These are phyloP conservation scores for Brassica juncea DNA, from an alignment of 345 rosid genomes.

Conservation along the genomic window DNA sequence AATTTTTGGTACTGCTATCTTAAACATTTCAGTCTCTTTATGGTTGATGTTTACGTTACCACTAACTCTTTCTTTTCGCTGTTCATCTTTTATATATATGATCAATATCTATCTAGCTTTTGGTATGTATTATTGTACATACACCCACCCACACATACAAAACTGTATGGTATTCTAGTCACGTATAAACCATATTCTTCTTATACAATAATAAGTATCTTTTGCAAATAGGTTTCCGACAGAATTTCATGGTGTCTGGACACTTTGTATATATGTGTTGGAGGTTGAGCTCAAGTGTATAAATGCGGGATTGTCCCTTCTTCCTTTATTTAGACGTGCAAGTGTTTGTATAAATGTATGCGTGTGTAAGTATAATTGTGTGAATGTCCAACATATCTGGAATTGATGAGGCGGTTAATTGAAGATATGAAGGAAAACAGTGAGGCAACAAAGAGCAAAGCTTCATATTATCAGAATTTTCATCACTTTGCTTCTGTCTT, in stretches of 20 bases:
- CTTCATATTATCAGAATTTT: constrained; percentile 60
- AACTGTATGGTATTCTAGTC: constrained; percentile 17
- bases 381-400: constrained; percentile 24
- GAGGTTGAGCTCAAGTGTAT: constrained; percentile 24
- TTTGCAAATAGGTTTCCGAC: constrained; percentile 35
- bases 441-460: constrained; percentile 67
- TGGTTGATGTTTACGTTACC: not conserved
- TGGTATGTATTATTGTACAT: constrained; percentile 15
- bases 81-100: not conserved
- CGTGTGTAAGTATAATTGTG: constrained; percentile 17
- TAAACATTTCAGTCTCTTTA: not conserved
- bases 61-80: not conserved
- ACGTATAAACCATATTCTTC: constrained; percentile 18
- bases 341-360: constrained; percentile 25
- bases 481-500: constrained; percentile 69
- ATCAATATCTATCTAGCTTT: not conserved
- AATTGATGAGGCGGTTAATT: constrained; percentile 29
- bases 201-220: not conserved
- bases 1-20: not conserved
- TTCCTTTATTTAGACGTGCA: constrained; percentile 32
- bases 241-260: constrained; percentile 34
- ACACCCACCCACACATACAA: constrained; percentile 36
- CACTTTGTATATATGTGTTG: constrained; percentile 31
- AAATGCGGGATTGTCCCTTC: constrained; percentile 27
- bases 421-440: constrained; percentile 52